These are phyloP conservation scores for Cercospora brassicicola DNA, from an alignment of 2,329 filamentous ascomycete species.

Conservation along the genomic window DNA sequence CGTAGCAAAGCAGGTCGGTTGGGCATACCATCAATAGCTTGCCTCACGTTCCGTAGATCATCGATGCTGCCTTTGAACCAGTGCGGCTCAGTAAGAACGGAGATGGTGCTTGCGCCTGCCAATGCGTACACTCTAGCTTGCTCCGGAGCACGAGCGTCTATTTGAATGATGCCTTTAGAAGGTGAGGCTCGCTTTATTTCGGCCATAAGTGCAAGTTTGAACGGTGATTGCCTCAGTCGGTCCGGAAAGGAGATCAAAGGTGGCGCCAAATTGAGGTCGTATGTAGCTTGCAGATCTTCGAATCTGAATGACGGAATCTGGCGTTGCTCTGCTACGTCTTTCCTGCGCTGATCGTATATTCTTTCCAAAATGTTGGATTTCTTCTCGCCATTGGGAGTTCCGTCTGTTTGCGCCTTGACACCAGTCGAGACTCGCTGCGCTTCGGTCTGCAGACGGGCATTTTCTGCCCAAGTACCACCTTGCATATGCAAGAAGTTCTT, in stretches of 20 bases:
- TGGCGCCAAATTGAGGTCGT: slow-evolving; percentile 79
- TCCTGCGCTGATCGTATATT: slow-evolving; percentile 81
- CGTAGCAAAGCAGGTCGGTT: slow-evolving; percentile 88
- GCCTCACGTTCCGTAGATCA: slow-evolving; percentile 81
- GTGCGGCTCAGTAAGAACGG: slow-evolving; percentile 95
- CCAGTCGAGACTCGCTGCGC: slow-evolving; percentile 39
- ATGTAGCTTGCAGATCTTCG: slow-evolving; percentile 80
- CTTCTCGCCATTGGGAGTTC: slow-evolving; percentile 47
- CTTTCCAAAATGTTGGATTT: slow-evolving; percentile 84
- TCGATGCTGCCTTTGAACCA: slow-evolving; percentile 99
- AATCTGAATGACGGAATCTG: slow-evolving; percentile 79
- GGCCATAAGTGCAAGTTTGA: slow-evolving; percentile 89
- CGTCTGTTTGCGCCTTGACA: slow-evolving; percentile 36
- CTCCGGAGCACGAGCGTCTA: slow-evolving; percentile 80
- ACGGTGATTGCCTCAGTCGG: slow-evolving; percentile 77
- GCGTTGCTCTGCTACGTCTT: slow-evolving; percentile 76
- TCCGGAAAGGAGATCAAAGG: slow-evolving; percentile 78
- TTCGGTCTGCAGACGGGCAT: slow-evolving; percentile 56
- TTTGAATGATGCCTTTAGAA: slow-evolving; percentile 90
- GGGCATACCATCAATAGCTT: slow-evolving; percentile 85
- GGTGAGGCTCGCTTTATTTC: slow-evolving; percentile 97
- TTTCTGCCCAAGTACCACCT: slow-evolving; percentile 88
- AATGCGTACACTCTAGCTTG: slow-evolving; percentile 91
- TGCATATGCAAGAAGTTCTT: slow-evolving; percentile 86
- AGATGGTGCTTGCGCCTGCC: slow-evolving; percentile 94